Evolutionary conservation across 2,329 filamentous ascomycete genomes (phyloP), one percentile per base, ranked within the genome.

Genomic region (Pyricularia pennisetigena): DNA sequence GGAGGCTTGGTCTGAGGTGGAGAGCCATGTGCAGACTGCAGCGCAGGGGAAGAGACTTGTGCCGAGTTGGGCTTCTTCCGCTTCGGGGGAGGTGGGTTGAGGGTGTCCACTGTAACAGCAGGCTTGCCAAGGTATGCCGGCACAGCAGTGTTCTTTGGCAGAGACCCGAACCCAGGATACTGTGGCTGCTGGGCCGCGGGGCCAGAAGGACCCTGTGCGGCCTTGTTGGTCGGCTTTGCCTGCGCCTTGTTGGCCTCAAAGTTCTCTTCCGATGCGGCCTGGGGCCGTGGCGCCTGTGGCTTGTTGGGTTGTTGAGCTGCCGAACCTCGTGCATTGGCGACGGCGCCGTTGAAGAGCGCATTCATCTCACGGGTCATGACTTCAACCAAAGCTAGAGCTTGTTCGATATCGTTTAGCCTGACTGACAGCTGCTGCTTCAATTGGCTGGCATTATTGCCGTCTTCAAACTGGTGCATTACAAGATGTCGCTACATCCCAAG

Each of bases 121-220:
- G 82, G 79, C 74, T 81, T 83, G 74, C 77, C 79, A 64, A 83
- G 82, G 70, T 87, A 88, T 7, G 79, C 81, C 1, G 87, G 87
- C 68, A 62, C 59, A 62, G 59, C 59, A 5, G 59, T 28, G 24
- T 62, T 62, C 59, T 62, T 62, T 28, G 59, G 59, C 26, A 62
- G 59, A 12, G 59, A 62, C 59, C 59, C 59, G 24, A 62, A 62
- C 59, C 59, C 59, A 62, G 59, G 59, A 62, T 62, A 87, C 0
- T 86, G 86, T 20, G 86, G 82, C 70, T 87, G 85, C 16, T 82
- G 73, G 1, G 82, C 82, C 0, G 85, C 88, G 20, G 87, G 86
- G 10, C 87, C 85, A 14, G 85, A 80, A 3, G 86, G 85, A 0
- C 83, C 77, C 70, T 84, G 82, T 9, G 78, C 79, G 9, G 77